Conservation (phyloP, 257 asterid genomes). For the Petunia secreta region DNA sequence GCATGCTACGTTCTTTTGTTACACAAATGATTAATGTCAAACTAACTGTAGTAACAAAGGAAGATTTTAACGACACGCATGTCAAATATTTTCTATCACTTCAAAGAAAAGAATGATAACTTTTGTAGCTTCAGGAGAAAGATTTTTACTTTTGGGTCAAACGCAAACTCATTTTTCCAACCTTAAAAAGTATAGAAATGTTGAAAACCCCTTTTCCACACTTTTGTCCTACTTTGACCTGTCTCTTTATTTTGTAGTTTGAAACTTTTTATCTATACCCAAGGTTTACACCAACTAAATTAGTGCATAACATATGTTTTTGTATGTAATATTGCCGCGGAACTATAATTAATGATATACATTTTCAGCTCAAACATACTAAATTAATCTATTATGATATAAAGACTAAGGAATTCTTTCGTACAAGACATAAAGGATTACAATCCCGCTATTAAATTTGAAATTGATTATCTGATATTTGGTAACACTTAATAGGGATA, state of each 20-base stretch:
- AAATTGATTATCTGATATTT: too few species aligned
- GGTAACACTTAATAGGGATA: too few species aligned
- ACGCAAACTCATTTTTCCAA: not conserved
- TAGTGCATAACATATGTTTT: too few species aligned
- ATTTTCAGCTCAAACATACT: too few species aligned
- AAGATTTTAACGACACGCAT: not conserved
- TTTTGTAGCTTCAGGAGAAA: not conserved
- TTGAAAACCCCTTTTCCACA: not conserved
- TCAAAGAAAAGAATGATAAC: not conserved
- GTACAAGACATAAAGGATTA: too few species aligned
- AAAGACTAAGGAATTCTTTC: too few species aligned
- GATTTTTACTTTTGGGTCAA: slow-evolving; percentile 19
- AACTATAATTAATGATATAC: too few species aligned
- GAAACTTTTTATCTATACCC: too few species aligned
- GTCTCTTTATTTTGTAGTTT: not conserved
- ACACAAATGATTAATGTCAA: not conserved
- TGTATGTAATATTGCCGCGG: too few species aligned
- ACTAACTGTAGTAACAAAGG: not conserved
- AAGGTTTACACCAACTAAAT: too few species aligned
- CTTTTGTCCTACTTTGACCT: not conserved
- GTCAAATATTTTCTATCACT: not conserved
- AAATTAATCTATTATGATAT: too few species aligned
- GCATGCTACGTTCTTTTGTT: not conserved
- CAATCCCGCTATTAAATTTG: too few species aligned
- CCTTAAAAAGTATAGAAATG: not conserved